Base-by-base conservation (phyloP, 176 grass and related monocot species). In the Tillandsia leiboldiana region DNA sequence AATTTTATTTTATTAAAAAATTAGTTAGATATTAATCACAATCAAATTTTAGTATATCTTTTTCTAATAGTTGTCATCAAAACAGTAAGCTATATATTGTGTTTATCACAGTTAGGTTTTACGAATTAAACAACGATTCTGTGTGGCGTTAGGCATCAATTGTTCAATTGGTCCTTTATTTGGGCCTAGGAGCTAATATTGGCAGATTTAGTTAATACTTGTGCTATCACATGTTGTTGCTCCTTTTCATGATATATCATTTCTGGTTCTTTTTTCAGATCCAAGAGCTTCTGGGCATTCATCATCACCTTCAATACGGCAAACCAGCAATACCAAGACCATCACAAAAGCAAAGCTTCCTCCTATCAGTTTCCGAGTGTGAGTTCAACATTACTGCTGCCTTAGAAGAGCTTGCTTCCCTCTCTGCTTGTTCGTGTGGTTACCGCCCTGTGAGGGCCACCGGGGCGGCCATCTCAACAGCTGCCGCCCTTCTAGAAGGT, bases 361-460 rank as follows among this genome's bases (percentile, higher is more conserved):
- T 99, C 65, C 61, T 93, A 62, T 84, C 89, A 56, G 80, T 99
- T 79, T 90, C 89, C 71, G 94, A 93, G 67, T 99, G 89, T 81
- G 94, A 99, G 83, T 99, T 99, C 77, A 93, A 81, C 73, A 77
- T 99, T 73, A 93, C 89, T 51, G 83, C 84, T 74, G 75, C 79
- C 74, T 85, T 93, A 75, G 89, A 99, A 82, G 81, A 90, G 62
- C 75, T 99, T 20, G 68, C 49, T 58, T 93, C 86, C 66, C 71
- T 85, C 71, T 82, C 67, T 70, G 66, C 69, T 15, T 74, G 72
- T 33, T 82, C 73, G 65, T 77, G 69, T 73, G 84, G 86, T 64
- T 71, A 88, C 71, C 94, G 87, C 49, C 79, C 84, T 67, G 68
- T 72, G 61, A 86, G 84, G 53, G 86, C 86, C 42, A 90, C 84